Evolutionary conservation across 805 yeast species (phyloP).

Genomic region (Candida qinlingensis): DNA sequence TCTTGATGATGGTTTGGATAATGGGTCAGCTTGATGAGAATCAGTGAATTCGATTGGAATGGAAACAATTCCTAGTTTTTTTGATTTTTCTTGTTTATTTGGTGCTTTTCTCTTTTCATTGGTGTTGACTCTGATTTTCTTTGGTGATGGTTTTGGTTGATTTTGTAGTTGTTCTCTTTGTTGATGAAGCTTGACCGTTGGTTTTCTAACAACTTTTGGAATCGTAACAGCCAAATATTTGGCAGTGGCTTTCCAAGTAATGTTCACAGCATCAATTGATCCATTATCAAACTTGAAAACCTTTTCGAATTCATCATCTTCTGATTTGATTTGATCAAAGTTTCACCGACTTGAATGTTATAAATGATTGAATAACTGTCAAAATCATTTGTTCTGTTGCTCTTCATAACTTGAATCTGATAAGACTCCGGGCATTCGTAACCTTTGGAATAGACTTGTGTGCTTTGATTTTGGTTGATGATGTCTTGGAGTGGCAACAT

Average conservation of each 20-base stretch:
- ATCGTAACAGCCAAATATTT: conserved; percentile 11
- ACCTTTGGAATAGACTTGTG: conserved; percentile 1
- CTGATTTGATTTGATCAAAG: conserved; percentile 13
- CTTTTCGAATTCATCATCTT: conserved; percentile 10
- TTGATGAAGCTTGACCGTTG: neutral
- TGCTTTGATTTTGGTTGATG: neutral
- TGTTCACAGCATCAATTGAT: conserved; percentile 9
- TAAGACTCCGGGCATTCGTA: conserved; percentile 1
- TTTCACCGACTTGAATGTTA: conserved; percentile 6
- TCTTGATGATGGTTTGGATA: conserved; percentile 6
- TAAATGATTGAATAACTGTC: conserved; percentile 15
- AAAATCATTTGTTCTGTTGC: conserved; percentile 11
- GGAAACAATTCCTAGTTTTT: conserved; percentile 8
- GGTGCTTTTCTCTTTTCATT: neutral
- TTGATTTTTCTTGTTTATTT: neutral
- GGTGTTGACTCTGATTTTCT: neutral
- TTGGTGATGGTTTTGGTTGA: too few relatives aligned
- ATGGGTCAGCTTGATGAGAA: neutral
- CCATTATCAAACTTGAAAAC: conserved; percentile 8
- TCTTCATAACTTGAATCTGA: conserved; percentile 16
- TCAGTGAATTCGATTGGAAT: conserved; percentile 8
- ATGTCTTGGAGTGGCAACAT: neutral
- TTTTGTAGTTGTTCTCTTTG: too few relatives aligned
- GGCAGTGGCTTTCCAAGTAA: conserved; percentile 14
- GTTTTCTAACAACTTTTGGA: conserved; percentile 11